Evolutionary conservation across 148 eudicot species (phyloP), one percentile per base, ranked within the genome.

Genomic region (Chenopodium suecicum): DNA sequence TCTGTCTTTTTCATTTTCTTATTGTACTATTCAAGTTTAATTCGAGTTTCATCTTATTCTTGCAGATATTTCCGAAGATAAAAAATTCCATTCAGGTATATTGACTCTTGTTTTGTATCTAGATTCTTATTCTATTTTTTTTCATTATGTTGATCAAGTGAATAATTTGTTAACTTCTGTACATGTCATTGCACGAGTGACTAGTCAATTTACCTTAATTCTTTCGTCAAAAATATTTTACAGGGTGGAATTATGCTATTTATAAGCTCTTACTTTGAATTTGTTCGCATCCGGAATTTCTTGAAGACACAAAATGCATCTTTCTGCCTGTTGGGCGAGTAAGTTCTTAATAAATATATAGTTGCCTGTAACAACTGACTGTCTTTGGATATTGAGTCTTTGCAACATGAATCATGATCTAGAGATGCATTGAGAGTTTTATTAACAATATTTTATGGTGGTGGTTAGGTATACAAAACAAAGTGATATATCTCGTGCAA

Each of bases 51-150:
- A 71, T 74, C 76, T 82, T 81, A n/a, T 84, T 67, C 80, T 81
- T 88, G 85, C 91, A 96, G 99, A 92, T 96, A 76, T 96, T 92
- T 82, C 98, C 99, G 41, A 94, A 92, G 89, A 91, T 96, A 71
- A 94, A 91, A 88, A 98, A 96, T 88, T 90, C 99, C 31, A 82
- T 87, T 64, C 97, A 94, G 99, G 99, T 94, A 86, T 73, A 76
- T 9, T 46, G 1, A 22, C 64, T 79, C 52, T 46, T 25, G 62
- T 16, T 41, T 20, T 17, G 20, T 5, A 14, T 67, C 19, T 19
- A 25, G 25, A 2, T 74, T 14, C 34, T 73, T 78, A 3, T 50
- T 32, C 60, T 34, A 4, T 5, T 41, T 41, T 0, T 5, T 41
- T 41, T 41, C 7, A 5, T 41, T 0, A 7, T 19, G 37, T 31